A percentile compares a stretch with the other conserved stretches of the same genome.
These are phyloP conservation scores for Irpex sp. DNA, from an alignment of 1,284 basidiomycete genomes.

Conservation along the genomic window DNA sequence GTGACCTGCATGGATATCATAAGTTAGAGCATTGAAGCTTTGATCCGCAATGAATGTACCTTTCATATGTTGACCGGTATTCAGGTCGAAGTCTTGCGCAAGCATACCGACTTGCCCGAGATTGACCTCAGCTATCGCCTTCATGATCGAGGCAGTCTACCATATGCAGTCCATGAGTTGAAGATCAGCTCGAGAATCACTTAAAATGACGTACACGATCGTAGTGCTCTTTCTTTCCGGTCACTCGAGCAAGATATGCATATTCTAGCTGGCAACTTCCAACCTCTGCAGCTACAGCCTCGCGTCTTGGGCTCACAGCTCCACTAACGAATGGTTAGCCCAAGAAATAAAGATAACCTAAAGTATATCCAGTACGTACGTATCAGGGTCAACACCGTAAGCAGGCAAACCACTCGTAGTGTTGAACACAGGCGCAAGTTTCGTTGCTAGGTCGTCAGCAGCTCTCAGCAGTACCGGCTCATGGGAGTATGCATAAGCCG, in stretches of 20 bases:
- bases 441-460: constrained; percentile 49
- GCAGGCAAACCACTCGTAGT: constrained; percentile 47
- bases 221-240: constrained; percentile 50
- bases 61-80: neutral
- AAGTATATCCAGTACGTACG: too few relatives aligned
- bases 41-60: neutral
- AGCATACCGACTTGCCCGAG: neutral
- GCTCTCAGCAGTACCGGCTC: constrained; percentile 46
- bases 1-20: neutral
- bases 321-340: neutral
- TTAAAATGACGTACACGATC: constrained; percentile 32
- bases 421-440: constrained; percentile 50
- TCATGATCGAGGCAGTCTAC: constrained; percentile 29
- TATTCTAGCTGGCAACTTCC: constrained; percentile 60
- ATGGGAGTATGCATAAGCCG: constrained; percentile 65
- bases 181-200: neutral
- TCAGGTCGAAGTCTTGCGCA: neutral
- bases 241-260: constrained; percentile 61
- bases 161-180: neutral
- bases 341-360: too few relatives aligned
- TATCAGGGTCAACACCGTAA: constrained; percentile 41
- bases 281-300: constrained; percentile 38
- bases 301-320: neutral
- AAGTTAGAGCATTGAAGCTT: neutral
- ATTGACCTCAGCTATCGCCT: constrained; percentile 13